Base-by-base conservation (phyloP, 2,329 filamentous ascomycete species). In the Colletotrichum gloeosporioides region DNA sequence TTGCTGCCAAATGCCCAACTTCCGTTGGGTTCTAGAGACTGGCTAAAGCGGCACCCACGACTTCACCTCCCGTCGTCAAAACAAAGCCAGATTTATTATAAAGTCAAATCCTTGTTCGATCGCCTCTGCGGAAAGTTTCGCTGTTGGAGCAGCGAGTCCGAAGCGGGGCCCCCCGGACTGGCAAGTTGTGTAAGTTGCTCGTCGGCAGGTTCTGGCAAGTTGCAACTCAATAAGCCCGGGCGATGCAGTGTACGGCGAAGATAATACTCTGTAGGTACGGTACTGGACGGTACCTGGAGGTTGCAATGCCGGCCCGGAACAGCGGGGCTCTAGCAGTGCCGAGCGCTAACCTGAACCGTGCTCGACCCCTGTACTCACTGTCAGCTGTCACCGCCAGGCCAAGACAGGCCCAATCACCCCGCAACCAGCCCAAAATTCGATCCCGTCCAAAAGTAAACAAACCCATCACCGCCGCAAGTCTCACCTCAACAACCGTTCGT, bases 361-460 rank as follows among this genome's bases (percentile, higher is more conserved):
- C 22, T 22, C 6, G n/a, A 53, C 55, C 55, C 55, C 55, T 59
- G 27, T 27, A n/a, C n/a, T 31, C 62, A 32, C 32, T n/a, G 31
- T 36, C 61, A 39, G 61, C 62, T 39, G 62, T 44, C 62, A 64
- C 62, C 62, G 62, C 62, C 62, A 15, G 62, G 18, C 13, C 64
- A 18, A 70, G 69, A 68, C 73, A 75, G 34, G 34, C 18, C 57
- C 13, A 74, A 75, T 73, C 73, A 75, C 73, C 69, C 73, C 73
- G 73, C 72, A 74, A 71, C 72, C 67, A 29, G 15, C 34, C 71
- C 44, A 61, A 73, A 71, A 65, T 64, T 59, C 73, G 32, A 66
- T 68, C 18, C 36, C 53, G 31, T 25, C 68, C 12, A 22, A 73
- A 75, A 75, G 73, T 75, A 76, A 76, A 76, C 69, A 76, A 73